A percentile compares a stretch with the other conserved stretches of the same genome.
Evolutionary conservation across 1,284 basidiomycete genomes (phyloP).

Genomic region (Cutaneotrichosporon sp.): DNA sequence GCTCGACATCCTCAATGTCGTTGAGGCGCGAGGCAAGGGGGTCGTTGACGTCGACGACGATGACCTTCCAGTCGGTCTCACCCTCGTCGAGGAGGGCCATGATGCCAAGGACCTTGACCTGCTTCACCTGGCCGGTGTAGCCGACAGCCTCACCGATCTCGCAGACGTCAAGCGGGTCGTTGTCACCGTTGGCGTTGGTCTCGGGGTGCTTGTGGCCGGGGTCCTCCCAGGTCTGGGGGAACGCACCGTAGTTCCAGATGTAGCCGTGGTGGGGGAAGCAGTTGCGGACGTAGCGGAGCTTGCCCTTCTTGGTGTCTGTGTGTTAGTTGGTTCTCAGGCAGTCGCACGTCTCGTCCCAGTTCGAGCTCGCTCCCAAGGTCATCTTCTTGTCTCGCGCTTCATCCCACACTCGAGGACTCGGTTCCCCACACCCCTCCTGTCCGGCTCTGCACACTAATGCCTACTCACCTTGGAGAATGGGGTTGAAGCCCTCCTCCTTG

Average conservation of each 20-base stretch:
- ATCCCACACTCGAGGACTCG: neutral
- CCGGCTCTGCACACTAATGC: no score
- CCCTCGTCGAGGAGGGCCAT: slow-evolving; percentile 98
- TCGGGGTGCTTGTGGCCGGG: slow-evolving; percentile 81
- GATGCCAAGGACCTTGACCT: slow-evolving; percentile 99
- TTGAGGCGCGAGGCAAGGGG: slow-evolving; percentile 95
- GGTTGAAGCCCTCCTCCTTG: slow-evolving; percentile 96
- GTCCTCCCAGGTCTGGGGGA: slow-evolving; percentile 99
- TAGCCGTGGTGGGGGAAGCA: slow-evolving; percentile 93
- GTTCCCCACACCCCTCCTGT: no score
- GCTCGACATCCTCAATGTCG: slow-evolving; percentile 98
- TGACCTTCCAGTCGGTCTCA: slow-evolving; percentile 98
- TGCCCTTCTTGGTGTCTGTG: slow-evolving; percentile 59
- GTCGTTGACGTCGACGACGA: slow-evolving; percentile 95
- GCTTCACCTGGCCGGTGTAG: slow-evolving; percentile 96
- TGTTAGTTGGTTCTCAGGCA: no score
- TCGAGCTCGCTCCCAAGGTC: no score
- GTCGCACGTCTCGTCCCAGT: no score
- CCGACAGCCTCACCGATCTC: slow-evolving; percentile 99
- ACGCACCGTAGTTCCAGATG: slow-evolving; percentile 97
- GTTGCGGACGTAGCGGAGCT: slow-evolving; percentile 95
- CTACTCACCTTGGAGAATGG: slow-evolving; percentile 78
- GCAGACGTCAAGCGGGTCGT: slow-evolving; percentile 99
- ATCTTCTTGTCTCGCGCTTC: no score
- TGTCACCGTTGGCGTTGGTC: slow-evolving; percentile 98